These are phyloP conservation scores for Sarcomyxa edulis DNA, from an alignment of 768 basidiomycete genomes.

Conservation along the genomic window DNA sequence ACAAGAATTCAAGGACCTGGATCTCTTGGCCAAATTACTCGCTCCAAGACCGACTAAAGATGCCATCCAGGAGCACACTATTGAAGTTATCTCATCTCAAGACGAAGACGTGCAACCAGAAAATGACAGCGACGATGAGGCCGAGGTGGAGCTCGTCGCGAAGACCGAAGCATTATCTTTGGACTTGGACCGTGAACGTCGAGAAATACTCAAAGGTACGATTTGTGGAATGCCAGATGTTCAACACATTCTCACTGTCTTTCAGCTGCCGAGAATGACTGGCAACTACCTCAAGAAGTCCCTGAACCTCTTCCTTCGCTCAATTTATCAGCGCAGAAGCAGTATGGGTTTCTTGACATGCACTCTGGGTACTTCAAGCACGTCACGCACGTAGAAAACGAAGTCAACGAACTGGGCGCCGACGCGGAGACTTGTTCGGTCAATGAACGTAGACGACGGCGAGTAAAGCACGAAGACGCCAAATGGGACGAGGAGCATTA, in stretches of 20 bases:
- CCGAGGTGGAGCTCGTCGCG: constrained; percentile 36
- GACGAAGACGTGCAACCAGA: constrained; percentile 9
- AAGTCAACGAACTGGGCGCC: constrained; percentile 72
- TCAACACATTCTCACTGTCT: constrained; percentile 2
- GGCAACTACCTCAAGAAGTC: constrained; percentile 67
- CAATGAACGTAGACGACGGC: constrained; percentile 45
- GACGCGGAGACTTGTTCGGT: constrained; percentile 54
- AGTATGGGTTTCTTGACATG: constrained; percentile 74
- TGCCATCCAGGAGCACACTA: constrained; percentile 28
- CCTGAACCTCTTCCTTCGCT: constrained; percentile 34
- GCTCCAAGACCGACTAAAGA: constrained; percentile 58
- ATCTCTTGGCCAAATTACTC: constrained; percentile 71
- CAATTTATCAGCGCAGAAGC: constrained; percentile 36
- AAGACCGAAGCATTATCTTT: constrained; percentile 42
- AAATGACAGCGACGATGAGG: constrained; percentile 18
- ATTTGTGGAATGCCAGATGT: neutral
- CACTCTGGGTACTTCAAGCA: constrained; percentile 74
- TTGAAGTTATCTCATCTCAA: constrained; percentile 53
- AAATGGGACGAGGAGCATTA: constrained; percentile 87
- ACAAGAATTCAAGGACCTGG: constrained; percentile 70
- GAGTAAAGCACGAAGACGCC: constrained; percentile 59
- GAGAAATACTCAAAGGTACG: constrained; percentile 56
- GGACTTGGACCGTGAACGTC: too few relatives aligned
- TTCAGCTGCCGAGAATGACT: constrained; percentile 72
- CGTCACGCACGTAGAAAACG: constrained; percentile 71